These are phyloP conservation scores for Aspergillus aculeatinus DNA, from an alignment of 2,329 filamentous ascomycete genomes.

Conservation along the genomic window DNA sequence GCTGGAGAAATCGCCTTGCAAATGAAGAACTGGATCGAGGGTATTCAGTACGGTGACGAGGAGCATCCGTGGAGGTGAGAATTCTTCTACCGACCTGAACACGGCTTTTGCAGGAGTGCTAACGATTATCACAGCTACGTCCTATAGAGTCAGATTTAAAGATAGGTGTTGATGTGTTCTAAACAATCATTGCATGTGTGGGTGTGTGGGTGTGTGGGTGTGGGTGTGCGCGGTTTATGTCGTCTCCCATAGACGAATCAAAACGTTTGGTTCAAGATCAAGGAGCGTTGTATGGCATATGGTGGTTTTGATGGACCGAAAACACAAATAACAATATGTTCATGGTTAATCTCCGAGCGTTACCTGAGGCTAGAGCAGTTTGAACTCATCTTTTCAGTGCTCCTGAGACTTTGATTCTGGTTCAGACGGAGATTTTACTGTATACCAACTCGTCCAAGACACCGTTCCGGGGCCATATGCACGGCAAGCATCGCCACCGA, in stretches of 20 bases:
- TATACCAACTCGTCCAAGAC: neutral
- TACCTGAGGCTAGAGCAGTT: too few relatives aligned
- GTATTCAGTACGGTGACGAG: conserved; percentile 91
- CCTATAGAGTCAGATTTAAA: conserved; percentile 19
- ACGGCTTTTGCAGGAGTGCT: conserved; percentile 2
- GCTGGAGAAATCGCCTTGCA: conserved; percentile 78
- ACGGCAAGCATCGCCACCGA: neutral
- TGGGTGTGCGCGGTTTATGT: neutral
- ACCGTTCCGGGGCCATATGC: neutral
- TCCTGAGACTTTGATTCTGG: neutral
- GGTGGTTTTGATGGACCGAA: neutral
- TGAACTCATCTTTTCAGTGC: too few relatives aligned
- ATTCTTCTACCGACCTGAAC: neutral
- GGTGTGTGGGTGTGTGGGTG: too few relatives aligned
- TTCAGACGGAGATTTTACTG: neutral
- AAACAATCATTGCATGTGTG: neutral
- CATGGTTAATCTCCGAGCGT: neutral
- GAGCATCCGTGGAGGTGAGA: conserved; percentile 85
- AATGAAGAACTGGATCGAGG: conserved; percentile 97
- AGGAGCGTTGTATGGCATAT: neutral
- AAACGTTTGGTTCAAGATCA: neutral
- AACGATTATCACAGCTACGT: conserved; percentile 21
- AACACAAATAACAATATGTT: neutral
- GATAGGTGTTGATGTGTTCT: neutral
- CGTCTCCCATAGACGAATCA: neutral